Percentiles rank a stretch among this genome's conserved stretches.
Conservation (phyloP, 495 filamentous ascomycete species). For the Hypoxylon lienhwacheense region DNA sequence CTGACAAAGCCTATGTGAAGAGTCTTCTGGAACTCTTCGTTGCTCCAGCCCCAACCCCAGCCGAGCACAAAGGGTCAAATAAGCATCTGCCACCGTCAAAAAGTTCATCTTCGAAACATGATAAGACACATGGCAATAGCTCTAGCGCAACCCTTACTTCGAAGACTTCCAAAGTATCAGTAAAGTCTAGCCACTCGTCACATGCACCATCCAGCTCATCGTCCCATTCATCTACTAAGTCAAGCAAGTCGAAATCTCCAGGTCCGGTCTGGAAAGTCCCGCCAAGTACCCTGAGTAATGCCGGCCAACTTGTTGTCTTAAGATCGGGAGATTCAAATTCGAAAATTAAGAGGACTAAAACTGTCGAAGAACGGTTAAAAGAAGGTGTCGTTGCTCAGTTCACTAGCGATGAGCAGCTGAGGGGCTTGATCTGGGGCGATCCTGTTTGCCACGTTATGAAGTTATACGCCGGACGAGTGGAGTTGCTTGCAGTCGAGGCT, state of each 20-base stretch:
- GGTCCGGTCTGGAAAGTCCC: constrained; percentile 64
- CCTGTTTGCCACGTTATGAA: constrained; percentile 78
- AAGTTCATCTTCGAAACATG: constrained; percentile 9
- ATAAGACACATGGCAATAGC: constrained; percentile 26
- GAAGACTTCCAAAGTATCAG: constrained; percentile 31
- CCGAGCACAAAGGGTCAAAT: constrained; percentile 14
- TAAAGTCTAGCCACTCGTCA: constrained; percentile 16
- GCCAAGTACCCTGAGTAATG: constrained; percentile 61
- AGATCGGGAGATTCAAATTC: constrained; percentile 45
- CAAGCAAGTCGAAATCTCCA: constrained; percentile 15
- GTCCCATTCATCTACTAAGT: constrained; percentile 26
- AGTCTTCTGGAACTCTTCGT: constrained; percentile 71
- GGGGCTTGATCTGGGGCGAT: constrained; percentile 74
- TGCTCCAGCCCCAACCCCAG: constrained; percentile 55
- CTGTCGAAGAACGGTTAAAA: constrained; percentile 45
- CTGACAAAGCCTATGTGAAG: constrained; percentile 71
- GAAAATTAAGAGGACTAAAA: constrained; percentile 40
- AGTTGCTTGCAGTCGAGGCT: constrained; percentile 65
- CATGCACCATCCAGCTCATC: constrained; percentile 16
- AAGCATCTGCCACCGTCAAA: constrained; percentile 16
- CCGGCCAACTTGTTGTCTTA: constrained; percentile 68
- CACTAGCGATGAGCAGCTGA: constrained; percentile 64
- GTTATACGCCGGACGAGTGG: constrained; percentile 68
- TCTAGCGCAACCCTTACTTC: constrained; percentile 38
- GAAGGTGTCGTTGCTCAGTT: constrained; percentile 64